Evolutionary conservation across 805 yeast genomes (phyloP), one percentile per base, ranked within the genome.

Genomic region (Saccharomycopsis olivae): DNA sequence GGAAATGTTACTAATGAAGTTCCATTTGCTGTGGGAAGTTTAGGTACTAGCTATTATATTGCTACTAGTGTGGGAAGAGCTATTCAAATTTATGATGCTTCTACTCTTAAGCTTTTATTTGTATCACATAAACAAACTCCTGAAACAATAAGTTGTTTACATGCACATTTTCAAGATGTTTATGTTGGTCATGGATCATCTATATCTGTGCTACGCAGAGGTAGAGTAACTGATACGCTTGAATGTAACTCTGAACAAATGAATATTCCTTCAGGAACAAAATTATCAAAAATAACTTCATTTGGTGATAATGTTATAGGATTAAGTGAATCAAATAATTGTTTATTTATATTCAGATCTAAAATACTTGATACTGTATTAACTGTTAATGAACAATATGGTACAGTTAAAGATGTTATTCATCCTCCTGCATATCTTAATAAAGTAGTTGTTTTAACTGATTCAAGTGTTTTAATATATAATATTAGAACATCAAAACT

Each of bases 361-460:
- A 73, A 67, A 57, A 60, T 59, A 56, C 75, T 73, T 15, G 69
- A 78, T n/a, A 81, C 74, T 49, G 65, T 76, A 13, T 58, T 88
- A 37, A 59, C 62, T 32, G 54, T 75, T 36, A 72, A 78, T 20
- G 59, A 68, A n/a, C 58, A 78, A 13, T 78, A 81, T 48, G 96
- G 95, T 17, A 69, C 66, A 5, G 69, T 92, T 14, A 78, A 80
- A 9, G 78, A 76, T 32, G 49, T 82, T 15, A 53, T 74, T 9
- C 99, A 92, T 57, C 79, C 89, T 36, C 88, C 96, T 23, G 89
- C 99, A 0, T 88, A 89, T 55, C 59, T 94, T 53, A 92, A 92
- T 65, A 92, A 92, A 55, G 63, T 94, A 20, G 78, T 82, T 1
- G 76, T 89, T 23, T 84, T 88, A n/a, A 84, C 96, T 1, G 66